These are phyloP conservation scores for Lipomyces japonicus DNA, from an alignment of 805 yeast species.

Conservation along the genomic window DNA sequence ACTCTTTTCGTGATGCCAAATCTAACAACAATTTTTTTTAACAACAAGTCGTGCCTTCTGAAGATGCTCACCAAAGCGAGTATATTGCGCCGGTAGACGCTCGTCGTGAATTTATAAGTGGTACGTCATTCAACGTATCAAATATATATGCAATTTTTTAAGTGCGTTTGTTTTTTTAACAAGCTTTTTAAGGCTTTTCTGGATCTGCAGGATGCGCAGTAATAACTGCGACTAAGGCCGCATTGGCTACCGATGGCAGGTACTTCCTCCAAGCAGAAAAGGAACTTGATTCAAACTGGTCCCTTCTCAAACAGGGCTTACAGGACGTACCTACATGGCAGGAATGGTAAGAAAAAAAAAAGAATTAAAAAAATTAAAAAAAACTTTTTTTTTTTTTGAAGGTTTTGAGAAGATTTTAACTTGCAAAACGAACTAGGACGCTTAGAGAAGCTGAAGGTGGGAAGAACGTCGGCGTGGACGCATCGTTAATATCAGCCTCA, in stretches of 20 bases:
- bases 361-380: slow-evolving; percentile 27
- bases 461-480: slow-evolving; percentile 77
- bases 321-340: slow-evolving; percentile 75
- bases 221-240: slow-evolving; percentile 67
- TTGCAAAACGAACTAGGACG: slow-evolving; percentile 36
- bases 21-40: neutral
- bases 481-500: slow-evolving; percentile 55
- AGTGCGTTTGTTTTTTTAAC: neutral
- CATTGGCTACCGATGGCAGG: slow-evolving; percentile 88
- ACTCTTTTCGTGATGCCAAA: neutral
- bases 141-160: neutral
- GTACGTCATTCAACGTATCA: slow-evolving; percentile 34
- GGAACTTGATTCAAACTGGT: slow-evolving; percentile 79
- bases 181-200: slow-evolving; percentile 48
- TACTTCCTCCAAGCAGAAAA: slow-evolving; percentile 87
- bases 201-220: slow-evolving; percentile 93
- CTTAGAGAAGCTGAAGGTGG: slow-evolving; percentile 50
- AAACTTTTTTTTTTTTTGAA: too few relatives aligned
- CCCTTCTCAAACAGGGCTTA: slow-evolving; percentile 71
- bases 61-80: slow-evolving; percentile 92
- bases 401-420: neutral
- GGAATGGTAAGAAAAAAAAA: slow-evolving; percentile 60
- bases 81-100: slow-evolving; percentile 79
- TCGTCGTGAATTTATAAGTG: slow-evolving; percentile 77
- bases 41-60: slow-evolving; percentile 59